A percentile compares a stretch with the other conserved stretches of the same genome.
Conservation (phyloP, 2,329 filamentous ascomycete genomes). For the Tothia fuscella region DNA sequence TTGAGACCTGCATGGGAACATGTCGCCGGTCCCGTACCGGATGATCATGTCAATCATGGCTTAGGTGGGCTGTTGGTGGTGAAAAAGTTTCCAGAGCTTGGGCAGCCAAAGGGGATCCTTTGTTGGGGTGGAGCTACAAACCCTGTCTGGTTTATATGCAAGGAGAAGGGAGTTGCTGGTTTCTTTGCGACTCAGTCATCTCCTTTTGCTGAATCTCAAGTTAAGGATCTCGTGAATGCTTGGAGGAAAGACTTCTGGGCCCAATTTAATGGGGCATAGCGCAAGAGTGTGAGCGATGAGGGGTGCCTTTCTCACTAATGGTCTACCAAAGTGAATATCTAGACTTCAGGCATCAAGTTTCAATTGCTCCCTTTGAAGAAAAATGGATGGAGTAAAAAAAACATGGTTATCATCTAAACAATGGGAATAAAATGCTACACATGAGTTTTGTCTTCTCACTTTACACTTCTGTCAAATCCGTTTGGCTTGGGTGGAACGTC, state of each 20-base stretch:
- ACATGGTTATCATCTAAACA: no score
- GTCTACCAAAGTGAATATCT: no score
- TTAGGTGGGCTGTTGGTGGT: constrained; percentile 12
- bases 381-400: no score
- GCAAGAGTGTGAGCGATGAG: no score
- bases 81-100: constrained; percentile 8
- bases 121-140: constrained; percentile 12
- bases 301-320: no score
- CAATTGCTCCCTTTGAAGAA: no score
- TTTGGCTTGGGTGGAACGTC: no score
- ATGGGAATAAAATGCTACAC: no score
- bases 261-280: no score
- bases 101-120: constrained; percentile 9
- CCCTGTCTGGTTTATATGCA: constrained; percentile 8
- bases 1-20: constrained; percentile 7
- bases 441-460: no score
- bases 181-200: constrained; percentile 5
- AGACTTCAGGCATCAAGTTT: no score
- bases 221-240: constrained; percentile 8
- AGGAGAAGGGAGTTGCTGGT: constrained; percentile 9
- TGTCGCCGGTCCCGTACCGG: constrained; percentile 10
- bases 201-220: constrained; percentile 3
- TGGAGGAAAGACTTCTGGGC: constrained; percentile 13
- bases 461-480: no score
- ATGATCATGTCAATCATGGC: constrained; percentile 12